These are phyloP conservation scores for Abrus precatorius DNA, from an alignment of 306 rosid species.

Conservation along the genomic window DNA sequence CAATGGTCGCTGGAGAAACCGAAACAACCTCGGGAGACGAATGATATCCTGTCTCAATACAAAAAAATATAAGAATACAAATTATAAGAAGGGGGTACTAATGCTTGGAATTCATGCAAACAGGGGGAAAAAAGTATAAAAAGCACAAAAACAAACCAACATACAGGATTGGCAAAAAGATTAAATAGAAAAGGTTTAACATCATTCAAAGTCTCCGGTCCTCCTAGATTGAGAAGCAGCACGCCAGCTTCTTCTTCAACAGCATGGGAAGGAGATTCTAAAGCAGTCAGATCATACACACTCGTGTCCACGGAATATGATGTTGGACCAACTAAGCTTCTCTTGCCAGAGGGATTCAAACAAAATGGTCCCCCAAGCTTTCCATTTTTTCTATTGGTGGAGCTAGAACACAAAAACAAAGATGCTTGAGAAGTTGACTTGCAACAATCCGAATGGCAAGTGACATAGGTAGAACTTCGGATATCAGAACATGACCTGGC, in stretches of 20 bases:
- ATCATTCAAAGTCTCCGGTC: slow-evolving; percentile 94
- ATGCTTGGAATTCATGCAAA: background rate
- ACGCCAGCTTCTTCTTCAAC: slow-evolving; percentile 89
- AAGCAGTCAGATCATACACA: slow-evolving; percentile 55
- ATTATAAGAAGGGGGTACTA: background rate
- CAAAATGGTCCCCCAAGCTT: slow-evolving; percentile 41
- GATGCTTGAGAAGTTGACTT: slow-evolving; percentile 59
- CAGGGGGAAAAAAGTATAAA: background rate
- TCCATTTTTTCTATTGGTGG: slow-evolving; percentile 46
- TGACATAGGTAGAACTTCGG: slow-evolving; percentile 39
- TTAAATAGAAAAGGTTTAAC: slow-evolving; percentile 96
- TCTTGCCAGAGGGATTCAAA: slow-evolving; percentile 49
- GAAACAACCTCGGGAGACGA: slow-evolving; percentile 90
- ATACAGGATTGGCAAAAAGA: slow-evolving; percentile 96
- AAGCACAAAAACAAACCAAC: slow-evolving; percentile 36
- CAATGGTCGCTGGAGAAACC: slow-evolving; percentile 88
- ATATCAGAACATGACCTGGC: slow-evolving; percentile 60
- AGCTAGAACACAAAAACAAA: slow-evolving; percentile 49
- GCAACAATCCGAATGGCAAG: slow-evolving; percentile 45
- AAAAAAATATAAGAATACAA: slow-evolving; percentile 38
- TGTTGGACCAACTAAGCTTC: slow-evolving; percentile 50
- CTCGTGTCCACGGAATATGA: slow-evolving; percentile 60
- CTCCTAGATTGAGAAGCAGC: slow-evolving; percentile 95
- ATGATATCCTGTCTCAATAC: slow-evolving; percentile 79
- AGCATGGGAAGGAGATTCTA: slow-evolving; percentile 59